Evolutionary conservation across 768 basidiomycete genomes (phyloP), one percentile per base, ranked within the genome.

Genomic region (Steccherinum ochraceum): DNA sequence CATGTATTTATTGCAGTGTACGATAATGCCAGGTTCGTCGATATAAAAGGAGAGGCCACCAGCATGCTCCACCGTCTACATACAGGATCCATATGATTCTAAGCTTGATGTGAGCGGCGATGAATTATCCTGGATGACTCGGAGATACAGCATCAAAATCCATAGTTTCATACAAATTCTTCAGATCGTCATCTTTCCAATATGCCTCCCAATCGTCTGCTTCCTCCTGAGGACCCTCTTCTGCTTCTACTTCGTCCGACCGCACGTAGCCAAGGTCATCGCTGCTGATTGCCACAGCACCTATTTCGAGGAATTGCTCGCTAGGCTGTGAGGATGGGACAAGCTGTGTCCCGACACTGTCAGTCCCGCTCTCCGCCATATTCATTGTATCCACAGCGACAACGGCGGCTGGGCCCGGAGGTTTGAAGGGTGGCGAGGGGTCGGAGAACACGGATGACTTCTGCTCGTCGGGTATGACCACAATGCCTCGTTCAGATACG

Each of bases 401-500:
- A 35, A 35, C 7, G 30, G 30, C 7, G 16, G 30, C 30, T 16
- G 7, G 30, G 16, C 7, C 7, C 30, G 30, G 16, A 16, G 30
- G 16, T 35, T 35, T 35, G 7, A 7, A 7, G 30, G 30, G 30
- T 16, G 7, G 30, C 7, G 30, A 16, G 16, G 30, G 30, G 7
- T 7, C 30, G 30, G 30, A 35, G 30, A 35, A 35, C 7, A 35
- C 30, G 30, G 30, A 7, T 7, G 30, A 43, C 5, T 43, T 46
- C 35, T 53, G 52, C 20, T 51, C 52, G 12, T 49, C 26, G 21
- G 57, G 48, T 11, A 57, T 27, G 1, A 52, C 56, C 21, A 62
- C 23, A 40, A 93, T 69, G 5, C 91, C 93, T 19, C 72, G 67
- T 13, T 71, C 59, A 3, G 83, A 78, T 45, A 96, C 75, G 52